Evolutionary conservation across 805 yeast genomes (phyloP).

Genomic region (Starmerella davenportii): DNA sequence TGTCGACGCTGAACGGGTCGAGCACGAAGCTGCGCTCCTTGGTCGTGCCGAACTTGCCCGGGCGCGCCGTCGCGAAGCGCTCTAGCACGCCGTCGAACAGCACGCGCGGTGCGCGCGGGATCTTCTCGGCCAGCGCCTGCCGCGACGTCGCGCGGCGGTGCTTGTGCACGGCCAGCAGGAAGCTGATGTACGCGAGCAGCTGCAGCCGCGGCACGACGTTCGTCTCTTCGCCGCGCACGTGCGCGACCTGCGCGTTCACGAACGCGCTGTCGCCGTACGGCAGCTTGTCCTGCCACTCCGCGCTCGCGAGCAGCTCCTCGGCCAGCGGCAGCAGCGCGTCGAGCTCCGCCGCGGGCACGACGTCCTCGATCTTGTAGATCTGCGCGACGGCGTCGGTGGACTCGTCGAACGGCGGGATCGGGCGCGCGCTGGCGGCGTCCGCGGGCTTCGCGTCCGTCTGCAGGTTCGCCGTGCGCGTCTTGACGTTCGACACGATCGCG

Average conservation of each 20-base stretch:
- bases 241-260: slow-evolving; percentile 29
- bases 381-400: slow-evolving; percentile 74
- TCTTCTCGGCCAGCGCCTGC: slow-evolving; percentile 37
- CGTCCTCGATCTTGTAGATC: slow-evolving; percentile 52
- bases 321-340: slow-evolving; percentile 36
- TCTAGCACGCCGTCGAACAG: slow-evolving; percentile 54
- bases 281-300: slow-evolving; percentile 33
- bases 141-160: slow-evolving; percentile 50
- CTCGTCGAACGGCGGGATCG: slow-evolving; percentile 59
- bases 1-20: slow-evolving; percentile 81
- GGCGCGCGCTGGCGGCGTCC: slow-evolving; percentile 43
- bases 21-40: slow-evolving; percentile 59
- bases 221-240: slow-evolving; percentile 29
- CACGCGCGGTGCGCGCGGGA: slow-evolving; percentile 49
- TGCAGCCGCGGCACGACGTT: slow-evolving; percentile 24
- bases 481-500: slow-evolving; percentile 68
- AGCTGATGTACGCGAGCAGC: slow-evolving; percentile 60
- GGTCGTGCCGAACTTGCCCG: slow-evolving; percentile 49
- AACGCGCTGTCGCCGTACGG: slow-evolving; percentile 46
- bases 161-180: slow-evolving; percentile 61
- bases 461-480: slow-evolving; percentile 46
- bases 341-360: slow-evolving; percentile 54
- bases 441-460: slow-evolving; percentile 55
- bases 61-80: slow-evolving; percentile 49
- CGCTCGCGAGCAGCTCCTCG: slow-evolving; percentile 27